Percentiles rank a stretch among this genome's conserved stretches.
Conservation (phyloP, 1,284 basidiomycete genomes). For the Ustilago bromivora region DNA sequence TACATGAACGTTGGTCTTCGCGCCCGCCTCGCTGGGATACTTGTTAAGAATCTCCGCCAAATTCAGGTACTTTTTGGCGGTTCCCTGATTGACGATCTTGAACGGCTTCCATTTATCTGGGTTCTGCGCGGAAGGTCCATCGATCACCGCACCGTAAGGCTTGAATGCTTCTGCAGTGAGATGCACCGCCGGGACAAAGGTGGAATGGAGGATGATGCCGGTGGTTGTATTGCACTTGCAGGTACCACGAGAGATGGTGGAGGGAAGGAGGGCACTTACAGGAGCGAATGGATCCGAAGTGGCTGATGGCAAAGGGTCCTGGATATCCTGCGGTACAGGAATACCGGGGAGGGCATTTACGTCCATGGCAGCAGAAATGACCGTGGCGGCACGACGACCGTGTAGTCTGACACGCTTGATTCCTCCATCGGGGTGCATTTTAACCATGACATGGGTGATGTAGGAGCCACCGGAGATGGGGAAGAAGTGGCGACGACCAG, state of each 20-base stretch:
- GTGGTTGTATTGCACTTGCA: conserved; percentile 9
- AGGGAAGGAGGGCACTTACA: conserved; percentile 35
- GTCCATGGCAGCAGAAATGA: conserved; percentile 31
- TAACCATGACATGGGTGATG: conserved; percentile 85
- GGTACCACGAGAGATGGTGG: background rate
- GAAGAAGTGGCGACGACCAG: conserved; percentile 90
- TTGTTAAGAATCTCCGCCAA: conserved; percentile 44
- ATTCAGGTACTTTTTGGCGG: conserved; percentile 57
- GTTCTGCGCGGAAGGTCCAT: conserved; percentile 30
- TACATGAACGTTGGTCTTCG: conserved; percentile 59
- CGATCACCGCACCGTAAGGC: conserved; percentile 61
- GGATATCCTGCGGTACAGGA: conserved; percentile 56
- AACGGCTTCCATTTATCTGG: conserved; percentile 21
- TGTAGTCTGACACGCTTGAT: conserved; percentile 89
- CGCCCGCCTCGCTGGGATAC: conserved; percentile 43
- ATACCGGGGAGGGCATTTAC: conserved; percentile 29
- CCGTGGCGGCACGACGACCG: conserved; percentile 74
- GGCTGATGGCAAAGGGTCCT: conserved; percentile 47
- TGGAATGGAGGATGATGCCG: conserved; percentile 29
- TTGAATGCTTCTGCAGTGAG: conserved; percentile 47
- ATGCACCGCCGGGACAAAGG: conserved; percentile 26
- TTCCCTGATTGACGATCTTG: conserved; percentile 65
- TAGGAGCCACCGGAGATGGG: conserved; percentile 78
- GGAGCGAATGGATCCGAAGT: conserved; percentile 40
- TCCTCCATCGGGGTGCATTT: conserved; percentile 94